These are phyloP conservation scores for Sphaerulina vaccinii DNA, from an alignment of 2,329 filamentous ascomycete species.

Conservation along the genomic window DNA sequence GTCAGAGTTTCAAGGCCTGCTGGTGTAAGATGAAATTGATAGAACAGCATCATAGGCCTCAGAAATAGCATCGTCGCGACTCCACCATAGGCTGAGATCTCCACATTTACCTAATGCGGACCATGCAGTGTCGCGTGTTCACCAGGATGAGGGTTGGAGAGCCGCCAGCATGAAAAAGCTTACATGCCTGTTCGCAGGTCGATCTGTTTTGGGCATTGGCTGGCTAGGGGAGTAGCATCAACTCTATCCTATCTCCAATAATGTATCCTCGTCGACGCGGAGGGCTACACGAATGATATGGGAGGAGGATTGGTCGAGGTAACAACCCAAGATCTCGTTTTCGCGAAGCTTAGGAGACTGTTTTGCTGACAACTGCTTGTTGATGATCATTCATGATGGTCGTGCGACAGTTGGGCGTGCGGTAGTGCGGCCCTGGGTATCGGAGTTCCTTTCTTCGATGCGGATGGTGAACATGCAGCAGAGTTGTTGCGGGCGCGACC, in stretches of 20 bases:
- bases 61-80: too few species aligned
- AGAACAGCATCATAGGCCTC: too few species aligned
- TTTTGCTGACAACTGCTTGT: neutral
- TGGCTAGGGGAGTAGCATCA: neutral
- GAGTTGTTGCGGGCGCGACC: too few species aligned
- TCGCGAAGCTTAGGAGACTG: neutral
- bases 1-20: too few species aligned
- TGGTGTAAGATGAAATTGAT: too few species aligned
- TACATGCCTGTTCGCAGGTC: neutral
- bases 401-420: too few species aligned
- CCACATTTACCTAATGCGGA: neutral
- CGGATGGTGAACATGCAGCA: too few species aligned
- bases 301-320: neutral
- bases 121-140: neutral
- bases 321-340: neutral
- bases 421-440: too few species aligned
- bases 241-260: conserved; percentile 4
- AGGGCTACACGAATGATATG: neutral
- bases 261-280: neutral
- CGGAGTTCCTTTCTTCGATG: too few species aligned
- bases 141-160: neutral
- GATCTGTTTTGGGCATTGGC: neutral
- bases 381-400: neutral
- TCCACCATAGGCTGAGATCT: too few species aligned
- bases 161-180: neutral